Conservation (phyloP, 495 filamentous ascomycete species). For the Bryoglossum gracile region DNA sequence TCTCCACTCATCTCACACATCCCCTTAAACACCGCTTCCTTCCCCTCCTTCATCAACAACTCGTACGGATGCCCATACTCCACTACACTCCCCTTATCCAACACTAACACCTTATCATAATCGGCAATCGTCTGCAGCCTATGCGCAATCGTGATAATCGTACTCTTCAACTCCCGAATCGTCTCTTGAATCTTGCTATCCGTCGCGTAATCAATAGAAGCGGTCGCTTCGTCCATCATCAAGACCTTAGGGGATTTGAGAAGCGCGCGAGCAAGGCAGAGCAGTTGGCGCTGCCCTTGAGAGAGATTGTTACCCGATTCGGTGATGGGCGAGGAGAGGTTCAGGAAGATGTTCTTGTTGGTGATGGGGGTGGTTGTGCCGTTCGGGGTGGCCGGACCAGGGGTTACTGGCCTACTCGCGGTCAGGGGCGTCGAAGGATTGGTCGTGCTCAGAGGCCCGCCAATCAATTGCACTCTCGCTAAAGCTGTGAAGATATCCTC, state of each 20-base stretch:
- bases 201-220: slow-evolving; percentile 94
- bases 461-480: slow-evolving; percentile 85
- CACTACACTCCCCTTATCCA: slow-evolving; percentile 81
- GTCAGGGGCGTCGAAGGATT: slow-evolving; percentile 24
- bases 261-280: slow-evolving; percentile 90
- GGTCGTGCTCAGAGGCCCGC: slow-evolving; percentile 28
- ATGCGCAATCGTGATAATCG: slow-evolving; percentile 98
- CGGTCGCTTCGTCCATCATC: slow-evolving; percentile 98
- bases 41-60: slow-evolving; percentile 35
- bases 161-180: slow-evolving; percentile 81
- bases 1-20: slow-evolving; percentile 98
- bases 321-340: slow-evolving; percentile 74
- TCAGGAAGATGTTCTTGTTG: slow-evolving; percentile 94
- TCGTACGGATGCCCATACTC: slow-evolving; percentile 87
- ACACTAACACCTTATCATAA: slow-evolving; percentile 95
- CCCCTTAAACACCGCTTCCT: slow-evolving; percentile 64
- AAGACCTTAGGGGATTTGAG: slow-evolving; percentile 87
- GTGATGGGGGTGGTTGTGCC: slow-evolving; percentile 34
- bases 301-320: slow-evolving; percentile 96
- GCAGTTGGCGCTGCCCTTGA: slow-evolving; percentile 90
- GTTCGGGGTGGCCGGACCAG: slow-evolving; percentile 4
- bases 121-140: slow-evolving; percentile 93
- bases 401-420: slow-evolving; percentile 20
- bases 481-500: slow-evolving; percentile 85
- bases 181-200: slow-evolving; percentile 95